Evolutionary conservation across 805 yeast genomes (phyloP), one percentile per base, ranked within the genome.

Genomic region (Ogataea corticis): DNA sequence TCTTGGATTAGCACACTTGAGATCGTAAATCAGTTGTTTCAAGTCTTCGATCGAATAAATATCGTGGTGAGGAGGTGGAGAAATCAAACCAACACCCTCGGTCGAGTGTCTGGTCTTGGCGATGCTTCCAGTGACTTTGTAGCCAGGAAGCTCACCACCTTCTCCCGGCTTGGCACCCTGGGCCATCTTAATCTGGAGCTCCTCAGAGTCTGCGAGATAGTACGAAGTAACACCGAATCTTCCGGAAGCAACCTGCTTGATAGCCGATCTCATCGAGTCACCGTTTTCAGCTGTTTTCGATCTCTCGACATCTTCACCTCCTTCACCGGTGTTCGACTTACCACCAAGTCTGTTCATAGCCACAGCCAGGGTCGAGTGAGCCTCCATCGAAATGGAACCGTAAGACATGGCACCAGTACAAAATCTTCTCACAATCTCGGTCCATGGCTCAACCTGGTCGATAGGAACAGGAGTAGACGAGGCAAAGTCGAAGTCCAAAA

Each of bases 91-190:
- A 47, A 92, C 98, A 61, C 96, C 96, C 27, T 95, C 88, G 27
- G 98, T 92, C 0, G 97, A 90, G 69, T 91, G 97, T 71, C 99
- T 82, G 7, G 97, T 91, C 69, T 86, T 88, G 38, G 96, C 99
- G 71, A 92, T 92, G 39, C 80, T 79, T 48, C 76, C 80, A 21
- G 92, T 79, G 39, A 92, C 99, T 70, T 92, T 92, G 72, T 87
- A 86, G 48, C 96, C 96, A 30, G 97, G 97, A 56, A 90, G 76
- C 70, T 94, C 98, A 77, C 99, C 99, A 77, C 99, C 99, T 75
- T 94, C 98, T 73, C 98, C 99, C 10, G 98, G 98, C 71, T 92
- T 92, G 44, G 99, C 99, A 72, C 99, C 98, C 72, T 92, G 99
- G 9, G 98, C 98, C 91, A 92, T 90, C 73, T 92, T 92, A 68